Conservation (phyloP, 768 basidiomycete species). For the Naematelia encephala region DNA sequence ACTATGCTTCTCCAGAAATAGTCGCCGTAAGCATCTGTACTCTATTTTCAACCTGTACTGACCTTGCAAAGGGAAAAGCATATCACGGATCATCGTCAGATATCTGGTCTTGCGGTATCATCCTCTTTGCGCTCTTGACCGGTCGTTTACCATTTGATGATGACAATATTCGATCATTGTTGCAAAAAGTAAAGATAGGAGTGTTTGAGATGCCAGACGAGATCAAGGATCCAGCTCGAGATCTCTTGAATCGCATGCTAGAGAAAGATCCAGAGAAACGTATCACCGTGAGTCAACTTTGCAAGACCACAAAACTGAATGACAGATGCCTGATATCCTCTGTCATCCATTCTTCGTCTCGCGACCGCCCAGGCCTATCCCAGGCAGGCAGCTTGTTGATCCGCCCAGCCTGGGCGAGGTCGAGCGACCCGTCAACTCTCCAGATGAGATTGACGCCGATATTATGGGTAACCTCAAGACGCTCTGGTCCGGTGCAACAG, state of each 20-base stretch:
- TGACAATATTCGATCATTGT: conserved; percentile 70
- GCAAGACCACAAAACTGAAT: neutral
- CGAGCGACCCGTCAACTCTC: conserved; percentile 63
- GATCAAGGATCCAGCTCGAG: conserved; percentile 67
- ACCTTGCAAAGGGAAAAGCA: conserved; percentile 58
- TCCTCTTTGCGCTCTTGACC: conserved; percentile 80
- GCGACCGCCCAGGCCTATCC: conserved; percentile 53
- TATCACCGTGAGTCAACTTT: conserved; percentile 58
- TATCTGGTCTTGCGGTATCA: conserved; percentile 96
- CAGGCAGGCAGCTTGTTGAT: conserved; percentile 50
- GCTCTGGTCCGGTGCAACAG: conserved; percentile 79
- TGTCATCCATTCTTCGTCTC: conserved; percentile 71
- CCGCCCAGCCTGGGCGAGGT: conserved; percentile 65
- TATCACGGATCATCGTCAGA: conserved; percentile 87
- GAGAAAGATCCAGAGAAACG: conserved; percentile 67
- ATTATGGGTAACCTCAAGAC: conserved; percentile 86
- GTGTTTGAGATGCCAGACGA: conserved; percentile 69
- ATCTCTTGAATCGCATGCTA: conserved; percentile 78
- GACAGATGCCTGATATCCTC: conserved; percentile 68
- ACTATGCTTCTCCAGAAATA: conserved; percentile 92
- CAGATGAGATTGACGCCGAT: conserved; percentile 74
- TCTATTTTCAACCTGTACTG: conserved; percentile 29
- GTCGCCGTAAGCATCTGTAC: conserved; percentile 52
- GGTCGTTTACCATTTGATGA: conserved; percentile 91
- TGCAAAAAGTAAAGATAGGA: conserved; percentile 74